Evolutionary conservation across 2,329 filamentous ascomycete genomes (phyloP).

Genomic region (Trichoderma atroviride): DNA sequence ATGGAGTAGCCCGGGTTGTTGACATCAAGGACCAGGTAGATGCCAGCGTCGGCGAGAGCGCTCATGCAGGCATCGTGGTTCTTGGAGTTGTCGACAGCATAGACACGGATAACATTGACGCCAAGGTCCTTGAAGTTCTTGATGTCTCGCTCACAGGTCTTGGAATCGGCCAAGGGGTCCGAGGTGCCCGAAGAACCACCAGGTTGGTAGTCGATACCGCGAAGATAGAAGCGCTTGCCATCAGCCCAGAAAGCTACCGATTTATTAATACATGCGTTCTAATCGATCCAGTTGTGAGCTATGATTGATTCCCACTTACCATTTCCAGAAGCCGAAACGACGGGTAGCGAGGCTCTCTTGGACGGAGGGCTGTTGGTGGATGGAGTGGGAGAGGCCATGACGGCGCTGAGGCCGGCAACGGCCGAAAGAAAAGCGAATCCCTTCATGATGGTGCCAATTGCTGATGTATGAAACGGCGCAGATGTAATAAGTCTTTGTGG

Average conservation of each 20-base stretch:
- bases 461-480: conserved; percentile 27
- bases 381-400: conserved; percentile 53
- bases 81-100: conserved; percentile 84
- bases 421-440: conserved; percentile 50
- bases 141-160: conserved; percentile 77
- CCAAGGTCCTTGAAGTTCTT: conserved; percentile 80
- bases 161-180: conserved; percentile 77
- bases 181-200: conserved; percentile 56
- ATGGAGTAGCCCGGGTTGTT: conserved; percentile 89
- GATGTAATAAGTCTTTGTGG: background rate
- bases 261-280: background rate
- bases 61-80: conserved; percentile 86
- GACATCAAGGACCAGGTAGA: conserved; percentile 90
- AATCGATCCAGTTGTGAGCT: background rate
- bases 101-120: conserved; percentile 89
- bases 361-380: conserved; percentile 51
- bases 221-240: conserved; percentile 59
- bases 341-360: conserved; percentile 54
- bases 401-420: conserved; percentile 50
- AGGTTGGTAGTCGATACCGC: conserved; percentile 66
- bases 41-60: conserved; percentile 76
- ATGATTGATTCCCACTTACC: conserved; percentile 44
- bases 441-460: conserved; percentile 50
- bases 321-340: conserved; percentile 59
- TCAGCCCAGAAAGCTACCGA: conserved; percentile 57